These are phyloP conservation scores for Kwoniella dendrophila DNA, from an alignment of 768 basidiomycete species.

Conservation along the genomic window DNA sequence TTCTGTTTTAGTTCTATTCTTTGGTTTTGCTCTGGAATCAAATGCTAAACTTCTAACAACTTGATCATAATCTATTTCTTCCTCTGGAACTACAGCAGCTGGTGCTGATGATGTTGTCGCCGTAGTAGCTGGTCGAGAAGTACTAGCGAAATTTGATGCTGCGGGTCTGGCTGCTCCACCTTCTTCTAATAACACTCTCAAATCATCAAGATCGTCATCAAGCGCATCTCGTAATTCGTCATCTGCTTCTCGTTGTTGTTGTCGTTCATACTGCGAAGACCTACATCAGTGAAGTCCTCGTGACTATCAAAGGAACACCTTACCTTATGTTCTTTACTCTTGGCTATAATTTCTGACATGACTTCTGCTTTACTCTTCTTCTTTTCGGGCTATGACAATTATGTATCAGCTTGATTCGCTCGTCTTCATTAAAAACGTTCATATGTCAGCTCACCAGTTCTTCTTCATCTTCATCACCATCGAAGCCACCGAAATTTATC, in stretches of 20 bases:
- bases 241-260: constrained; percentile 81
- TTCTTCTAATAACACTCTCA: constrained; percentile 68
- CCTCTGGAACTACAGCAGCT: constrained; percentile 13
- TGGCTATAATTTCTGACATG: constrained; percentile 96
- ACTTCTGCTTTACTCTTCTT: constrained; percentile 95
- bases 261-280: constrained; percentile 69
- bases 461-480: constrained; percentile 66
- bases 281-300: constrained; percentile 9
- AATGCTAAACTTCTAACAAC: constrained; percentile 89
- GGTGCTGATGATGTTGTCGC: too few relatives aligned
- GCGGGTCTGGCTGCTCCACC: constrained; percentile 35
- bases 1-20: constrained; percentile 93
- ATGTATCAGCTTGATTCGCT: not conserved
- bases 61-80: constrained; percentile 76
- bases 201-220: constrained; percentile 80
- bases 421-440: too few relatives aligned
- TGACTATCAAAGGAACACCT: constrained; percentile 8
- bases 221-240: constrained; percentile 83
- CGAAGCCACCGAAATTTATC: constrained; percentile 85
- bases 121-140: constrained; percentile 39
- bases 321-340: constrained; percentile 95
- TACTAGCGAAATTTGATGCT: constrained; percentile 45
- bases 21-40: constrained; percentile 89
- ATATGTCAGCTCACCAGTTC: constrained; percentile 60
- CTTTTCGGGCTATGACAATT: constrained; percentile 64